Percentiles rank a stretch among this genome's conserved stretches.
Conservation (phyloP, 2,329 filamentous ascomycete genomes). For the Atkinsonella texensis region DNA sequence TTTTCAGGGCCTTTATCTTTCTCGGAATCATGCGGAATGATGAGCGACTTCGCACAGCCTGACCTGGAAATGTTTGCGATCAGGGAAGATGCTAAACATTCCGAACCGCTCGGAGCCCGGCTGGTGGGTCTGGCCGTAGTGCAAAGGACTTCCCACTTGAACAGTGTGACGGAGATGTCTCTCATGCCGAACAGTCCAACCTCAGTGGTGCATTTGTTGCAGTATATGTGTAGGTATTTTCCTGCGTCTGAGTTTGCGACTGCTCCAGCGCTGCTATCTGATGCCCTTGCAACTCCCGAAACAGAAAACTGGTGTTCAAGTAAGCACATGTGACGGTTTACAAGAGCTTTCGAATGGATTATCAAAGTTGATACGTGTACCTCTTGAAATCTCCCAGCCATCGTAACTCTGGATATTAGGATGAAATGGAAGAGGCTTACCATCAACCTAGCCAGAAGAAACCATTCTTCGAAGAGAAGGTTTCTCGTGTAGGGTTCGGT, state of each 20-base stretch:
- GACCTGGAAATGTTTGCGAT: constrained; percentile 42
- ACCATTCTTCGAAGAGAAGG: constrained; percentile 31
- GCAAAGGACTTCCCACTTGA: constrained; percentile 45
- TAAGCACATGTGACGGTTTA: constrained; percentile 11
- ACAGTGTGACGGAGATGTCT: constrained; percentile 34
- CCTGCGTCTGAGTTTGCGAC: constrained; percentile 12
- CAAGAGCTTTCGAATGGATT: neutral
- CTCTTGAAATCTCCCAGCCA: constrained; percentile 38
- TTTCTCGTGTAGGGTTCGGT: constrained; percentile 17
- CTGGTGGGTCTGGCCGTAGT: constrained; percentile 17
- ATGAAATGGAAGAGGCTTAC: constrained; percentile 29
- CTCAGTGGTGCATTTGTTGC: constrained; percentile 31
- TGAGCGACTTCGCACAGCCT: constrained; percentile 43
- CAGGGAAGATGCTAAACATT: constrained; percentile 42
- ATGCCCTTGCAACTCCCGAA: constrained; percentile 18
- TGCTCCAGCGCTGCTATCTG: constrained; percentile 18
- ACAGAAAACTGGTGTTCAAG: constrained; percentile 25
- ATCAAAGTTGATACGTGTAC: constrained; percentile 24
- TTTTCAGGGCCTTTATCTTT: constrained; percentile 3
- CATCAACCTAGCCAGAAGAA: constrained; percentile 20
- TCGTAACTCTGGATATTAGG: constrained; percentile 35
- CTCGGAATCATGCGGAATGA: constrained; percentile 24
- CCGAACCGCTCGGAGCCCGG: constrained; percentile 26
- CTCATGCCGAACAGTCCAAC: constrained; percentile 36
- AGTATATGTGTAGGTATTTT: constrained; percentile 30